phyloP scores from a whole-genome alignment of 2,329 filamentous ascomycete genomes.

The Hypoxylon sp. region DNA sequence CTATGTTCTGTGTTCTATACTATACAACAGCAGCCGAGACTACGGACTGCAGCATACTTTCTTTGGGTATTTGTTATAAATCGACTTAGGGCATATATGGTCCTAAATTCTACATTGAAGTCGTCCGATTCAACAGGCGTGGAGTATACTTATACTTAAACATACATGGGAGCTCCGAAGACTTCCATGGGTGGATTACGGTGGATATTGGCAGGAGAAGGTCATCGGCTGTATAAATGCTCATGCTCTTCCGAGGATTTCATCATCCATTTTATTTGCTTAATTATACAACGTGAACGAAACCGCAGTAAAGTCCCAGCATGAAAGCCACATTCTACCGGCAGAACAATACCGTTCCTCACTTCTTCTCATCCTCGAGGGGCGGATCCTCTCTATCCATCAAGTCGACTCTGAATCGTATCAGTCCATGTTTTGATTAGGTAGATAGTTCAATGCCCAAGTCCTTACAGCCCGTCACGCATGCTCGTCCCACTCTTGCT shows the following conservation, averaged over 20 bases:
- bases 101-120: conserved; percentile 17
- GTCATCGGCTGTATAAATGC: not conserved
- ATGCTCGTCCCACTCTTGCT: conserved; percentile 65
- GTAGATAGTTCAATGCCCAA: not conserved
- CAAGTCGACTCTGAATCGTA: conserved; percentile 31
- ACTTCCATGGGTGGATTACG: not conserved
- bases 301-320: conserved; percentile 1
- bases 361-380: not conserved
- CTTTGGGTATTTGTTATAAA: conserved; percentile 37
- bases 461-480: conserved; percentile 59
- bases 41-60: conserved; percentile 19
- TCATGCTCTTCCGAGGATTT: conserved; percentile 11
- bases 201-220: not conserved
- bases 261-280: conserved; percentile 14
- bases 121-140: not conserved
- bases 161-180: not conserved
- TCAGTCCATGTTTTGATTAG: conserved; percentile 19
- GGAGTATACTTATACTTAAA: not conserved
- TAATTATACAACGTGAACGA: conserved; percentile 39
- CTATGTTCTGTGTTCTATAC: conserved; percentile 29
- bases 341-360: conserved; percentile 20
- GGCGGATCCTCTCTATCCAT: conserved; percentile 34
- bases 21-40: conserved; percentile 29
- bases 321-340: conserved; percentile 21
- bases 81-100: conserved; percentile 10